Percentiles rank a stretch among this genome's conserved stretches.
phyloP scores from a whole-genome alignment of 495 filamentous ascomycete genomes.

The Cudoniella acicularis region DNA sequence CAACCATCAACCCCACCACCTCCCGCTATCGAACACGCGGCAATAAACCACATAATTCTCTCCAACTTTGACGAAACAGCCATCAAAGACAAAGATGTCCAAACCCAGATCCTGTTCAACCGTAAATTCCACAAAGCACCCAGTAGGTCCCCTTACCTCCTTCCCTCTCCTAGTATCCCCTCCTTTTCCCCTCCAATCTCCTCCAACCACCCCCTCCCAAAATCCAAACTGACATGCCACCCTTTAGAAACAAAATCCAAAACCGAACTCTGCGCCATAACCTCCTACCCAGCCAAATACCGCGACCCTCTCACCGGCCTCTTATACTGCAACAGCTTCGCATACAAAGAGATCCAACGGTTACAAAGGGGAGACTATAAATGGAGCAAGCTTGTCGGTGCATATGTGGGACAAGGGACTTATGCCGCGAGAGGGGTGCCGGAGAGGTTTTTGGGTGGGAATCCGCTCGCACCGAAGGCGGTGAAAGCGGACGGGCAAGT shows the following conservation, averaged over 20 bases:
- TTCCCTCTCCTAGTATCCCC: background rate
- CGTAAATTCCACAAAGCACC: slow-evolving; percentile 48
- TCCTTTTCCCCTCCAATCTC: background rate
- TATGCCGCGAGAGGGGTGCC: slow-evolving; percentile 66
- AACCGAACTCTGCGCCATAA: slow-evolving; percentile 67
- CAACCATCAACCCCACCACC: slow-evolving; percentile 20
- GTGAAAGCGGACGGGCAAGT: too few species aligned
- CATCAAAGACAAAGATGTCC: slow-evolving; percentile 50
- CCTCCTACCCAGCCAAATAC: slow-evolving; percentile 71
- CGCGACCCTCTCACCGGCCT: slow-evolving; percentile 73
- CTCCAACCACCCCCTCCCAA: background rate
- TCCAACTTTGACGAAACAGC: slow-evolving; percentile 52
- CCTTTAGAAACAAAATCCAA: slow-evolving; percentile 39
- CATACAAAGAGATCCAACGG: slow-evolving; percentile 67
- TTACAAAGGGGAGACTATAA: slow-evolving; percentile 63
- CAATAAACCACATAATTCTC: slow-evolving; percentile 45
- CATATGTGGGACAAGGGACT: slow-evolving; percentile 63
- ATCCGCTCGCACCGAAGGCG: background rate
- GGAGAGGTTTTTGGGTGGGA: slow-evolving; percentile 51
- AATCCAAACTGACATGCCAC: too few species aligned
- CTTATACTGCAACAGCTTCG: slow-evolving; percentile 68
- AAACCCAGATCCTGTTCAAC: slow-evolving; percentile 50
- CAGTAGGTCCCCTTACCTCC: slow-evolving; percentile 45
- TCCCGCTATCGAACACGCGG: slow-evolving; percentile 18
- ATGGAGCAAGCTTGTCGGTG: slow-evolving; percentile 73